Evolutionary conservation across 1,284 basidiomycete species (phyloP).

Genomic region (Rhodotorula sp.): DNA sequence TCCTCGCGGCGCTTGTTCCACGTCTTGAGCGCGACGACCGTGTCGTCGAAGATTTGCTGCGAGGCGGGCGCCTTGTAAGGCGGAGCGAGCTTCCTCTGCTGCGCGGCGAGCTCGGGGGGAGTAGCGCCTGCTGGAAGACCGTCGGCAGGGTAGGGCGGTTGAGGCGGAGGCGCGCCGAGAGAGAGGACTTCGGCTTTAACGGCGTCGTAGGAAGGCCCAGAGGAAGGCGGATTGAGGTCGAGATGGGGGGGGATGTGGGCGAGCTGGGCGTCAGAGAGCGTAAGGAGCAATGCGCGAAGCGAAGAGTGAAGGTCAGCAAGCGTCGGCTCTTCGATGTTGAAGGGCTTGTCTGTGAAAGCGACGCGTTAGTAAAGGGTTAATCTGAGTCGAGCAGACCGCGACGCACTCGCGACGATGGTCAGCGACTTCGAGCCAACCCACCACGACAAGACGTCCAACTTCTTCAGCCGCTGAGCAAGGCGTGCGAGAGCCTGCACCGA

Average conservation of each 20-base stretch:
- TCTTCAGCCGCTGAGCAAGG: slow-evolving; percentile 3
- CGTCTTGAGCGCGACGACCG: background rate
- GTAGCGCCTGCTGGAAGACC: background rate
- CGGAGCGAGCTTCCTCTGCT: background rate
- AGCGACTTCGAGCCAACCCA: slow-evolving; percentile 1
- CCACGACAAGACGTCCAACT: background rate
- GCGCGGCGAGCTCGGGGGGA: background rate
- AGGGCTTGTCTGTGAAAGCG: background rate
- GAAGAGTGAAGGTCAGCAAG: background rate
- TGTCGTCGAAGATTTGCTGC: slow-evolving; percentile 5
- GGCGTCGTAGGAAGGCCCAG: background rate
- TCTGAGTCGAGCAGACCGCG: too few species aligned
- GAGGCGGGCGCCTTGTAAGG: background rate
- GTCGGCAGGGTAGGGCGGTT: background rate
- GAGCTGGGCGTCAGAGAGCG: slow-evolving; percentile 24
- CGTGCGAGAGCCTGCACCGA: slow-evolving; percentile 12
- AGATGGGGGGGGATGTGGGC: slow-evolving; percentile 12
- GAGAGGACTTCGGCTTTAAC: slow-evolving; percentile 7
- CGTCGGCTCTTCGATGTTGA: background rate
- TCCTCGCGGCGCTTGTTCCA: slow-evolving; percentile 20
- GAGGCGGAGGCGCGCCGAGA: background rate
- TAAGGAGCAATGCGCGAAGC: slow-evolving; percentile 12
- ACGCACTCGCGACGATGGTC: slow-evolving; percentile 8
- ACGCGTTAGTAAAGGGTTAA: too few species aligned
- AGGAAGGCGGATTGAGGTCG: background rate